Base-by-base conservation (phyloP, 1,139 yeast genomes). In the Kodamaea anthophila region DNA sequence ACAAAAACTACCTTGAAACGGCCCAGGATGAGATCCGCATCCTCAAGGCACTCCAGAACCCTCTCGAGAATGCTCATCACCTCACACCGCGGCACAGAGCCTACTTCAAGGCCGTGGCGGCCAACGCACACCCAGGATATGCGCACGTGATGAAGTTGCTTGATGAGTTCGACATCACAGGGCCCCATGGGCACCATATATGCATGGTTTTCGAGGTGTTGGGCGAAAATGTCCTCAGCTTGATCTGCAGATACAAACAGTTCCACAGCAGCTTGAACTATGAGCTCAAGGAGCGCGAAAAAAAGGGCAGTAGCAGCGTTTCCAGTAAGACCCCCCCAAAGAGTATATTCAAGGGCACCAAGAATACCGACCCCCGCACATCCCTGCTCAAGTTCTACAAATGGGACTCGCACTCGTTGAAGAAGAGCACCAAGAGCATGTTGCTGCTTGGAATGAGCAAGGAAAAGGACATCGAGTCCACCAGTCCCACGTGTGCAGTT, bases 131-230 rank as follows among this genome's bases (percentile, higher is more conserved):
- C 44, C 84, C 85, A 0, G 87, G 88, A 1, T 74, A 77, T 38
- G 62, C 65, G 28, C 84, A 79, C 49, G 74, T 81, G 5, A 76
- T 82, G 41, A 71, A 68, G 39, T 57, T 82, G 23, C 51, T 80
- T 33, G 91, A 81, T 48, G 73, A 79, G 34, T 82, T 82, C 43
- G 62, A 69, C 11, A 83, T 81, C 43, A 55, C 54, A 9, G 93
- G 93, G 0, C 85, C 86, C 1, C 77, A 82, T 49, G 93, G 93
- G 0, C 65, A 69, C 9, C 93, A 82, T 51, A 74, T 81, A 9
- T 83, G 82, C 28, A 85, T 86, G 94, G 94, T 83, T 6, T 84
- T 86, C 49, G 95, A 85, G 56, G 88, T 85, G 1, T 61, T 86
- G 33, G 95, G 95, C 4, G 94, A 85, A 51, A 85, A 80, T 44